Conservation (phyloP, 2,329 filamentous ascomycete genomes). For the Talaromyces marneffei region DNA sequence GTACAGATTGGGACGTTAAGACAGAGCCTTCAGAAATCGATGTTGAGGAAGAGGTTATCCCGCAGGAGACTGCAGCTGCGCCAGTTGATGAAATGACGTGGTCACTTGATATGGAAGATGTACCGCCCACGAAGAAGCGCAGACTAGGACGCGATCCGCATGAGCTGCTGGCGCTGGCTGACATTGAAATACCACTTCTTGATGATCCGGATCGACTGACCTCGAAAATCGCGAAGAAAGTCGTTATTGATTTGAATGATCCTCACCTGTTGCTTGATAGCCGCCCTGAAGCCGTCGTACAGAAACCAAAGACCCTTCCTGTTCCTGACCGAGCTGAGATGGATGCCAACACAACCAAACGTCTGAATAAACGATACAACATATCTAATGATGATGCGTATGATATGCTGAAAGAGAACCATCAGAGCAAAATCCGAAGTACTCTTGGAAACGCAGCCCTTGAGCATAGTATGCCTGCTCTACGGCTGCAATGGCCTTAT, state of each 20-base stretch:
- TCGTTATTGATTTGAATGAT: conserved; percentile 82
- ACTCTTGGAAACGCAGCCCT: conserved; percentile 87
- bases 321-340: conserved; percentile 48
- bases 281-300: conserved; percentile 56
- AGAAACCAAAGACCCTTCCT: conserved; percentile 40
- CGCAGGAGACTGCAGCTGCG: conserved; percentile 24
- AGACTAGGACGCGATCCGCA: conserved; percentile 45
- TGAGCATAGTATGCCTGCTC: conserved; percentile 86
- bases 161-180: conserved; percentile 48
- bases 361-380: conserved; percentile 79
- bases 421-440: conserved; percentile 90
- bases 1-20: conserved; percentile 73
- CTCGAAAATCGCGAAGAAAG: conserved; percentile 66
- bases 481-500: conserved; percentile 90
- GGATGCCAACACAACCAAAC: conserved; percentile 65
- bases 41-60: conserved; percentile 21
- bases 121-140: conserved; percentile 60
- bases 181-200: conserved; percentile 64
- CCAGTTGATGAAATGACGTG: conserved; percentile 54
- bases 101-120: conserved; percentile 38
- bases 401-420: conserved; percentile 91
- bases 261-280: conserved; percentile 80
- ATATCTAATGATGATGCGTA: conserved; percentile 95
- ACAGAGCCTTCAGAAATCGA: conserved; percentile 47
- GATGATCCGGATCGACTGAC: conserved; percentile 75